Evolutionary conservation across 768 basidiomycete genomes (phyloP).

Genomic region (Leucocoprinus birnbaumii): DNA sequence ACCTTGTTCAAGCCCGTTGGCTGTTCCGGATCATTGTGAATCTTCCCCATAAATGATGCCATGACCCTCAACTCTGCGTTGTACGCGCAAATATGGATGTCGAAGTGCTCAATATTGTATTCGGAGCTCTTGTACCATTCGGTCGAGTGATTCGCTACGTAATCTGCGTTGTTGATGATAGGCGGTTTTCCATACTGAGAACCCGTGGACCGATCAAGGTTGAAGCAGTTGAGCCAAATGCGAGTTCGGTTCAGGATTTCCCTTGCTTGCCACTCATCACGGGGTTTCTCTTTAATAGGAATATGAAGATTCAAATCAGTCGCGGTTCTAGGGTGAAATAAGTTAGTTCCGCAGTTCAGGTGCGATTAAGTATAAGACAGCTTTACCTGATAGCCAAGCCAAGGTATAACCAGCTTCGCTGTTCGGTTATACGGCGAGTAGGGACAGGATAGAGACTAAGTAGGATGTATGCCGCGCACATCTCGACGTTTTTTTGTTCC

Average conservation of each 20-base stretch:
- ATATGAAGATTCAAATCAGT: constrained; percentile 88
- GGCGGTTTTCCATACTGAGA: constrained; percentile 88
- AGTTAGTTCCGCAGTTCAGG: constrained; percentile 5
- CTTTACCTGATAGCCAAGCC: constrained; percentile 81
- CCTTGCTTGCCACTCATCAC: constrained; percentile 78
- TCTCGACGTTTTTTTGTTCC: constrained; percentile 82
- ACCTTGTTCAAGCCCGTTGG: constrained; percentile 80
- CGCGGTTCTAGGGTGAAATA: constrained; percentile 55
- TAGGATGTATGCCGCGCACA: constrained; percentile 80
- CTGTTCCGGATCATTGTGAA: constrained; percentile 71
- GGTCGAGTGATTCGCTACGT: constrained; percentile 67
- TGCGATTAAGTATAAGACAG: not conserved
- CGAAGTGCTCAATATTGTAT: constrained; percentile 70
- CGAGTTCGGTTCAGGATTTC: constrained; percentile 89
- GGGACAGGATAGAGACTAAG: constrained; percentile 77
- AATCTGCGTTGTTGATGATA: constrained; percentile 75
- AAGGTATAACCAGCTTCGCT: constrained; percentile 86
- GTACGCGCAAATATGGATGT: constrained; percentile 79
- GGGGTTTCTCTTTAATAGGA: constrained; percentile 66
- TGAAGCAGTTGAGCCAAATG: constrained; percentile 88
- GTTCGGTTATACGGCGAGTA: constrained; percentile 81
- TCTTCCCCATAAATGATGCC: constrained; percentile 53
- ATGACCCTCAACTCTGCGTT: constrained; percentile 71
- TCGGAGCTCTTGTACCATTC: constrained; percentile 70
- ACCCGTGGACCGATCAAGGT: constrained; percentile 85